These are phyloP conservation scores for Puccinellia tenuiflora DNA, from an alignment of 176 grass and related monocot genomes.

Conservation along the genomic window DNA sequence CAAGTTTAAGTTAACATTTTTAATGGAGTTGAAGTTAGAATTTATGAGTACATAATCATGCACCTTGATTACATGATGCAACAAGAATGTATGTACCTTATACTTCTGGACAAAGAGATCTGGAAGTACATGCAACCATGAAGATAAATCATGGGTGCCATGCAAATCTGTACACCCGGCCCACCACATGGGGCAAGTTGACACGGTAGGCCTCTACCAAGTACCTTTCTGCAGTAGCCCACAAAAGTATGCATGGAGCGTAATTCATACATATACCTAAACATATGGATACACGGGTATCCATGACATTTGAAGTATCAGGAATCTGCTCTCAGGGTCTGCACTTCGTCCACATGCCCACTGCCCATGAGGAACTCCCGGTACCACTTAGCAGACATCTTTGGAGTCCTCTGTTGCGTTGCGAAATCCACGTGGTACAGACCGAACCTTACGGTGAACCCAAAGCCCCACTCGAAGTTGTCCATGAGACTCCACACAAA, in stretches of 20 bases:
- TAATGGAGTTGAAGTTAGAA: too few relatives aligned
- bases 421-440: slow-evolving; percentile 48
- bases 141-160: too few relatives aligned
- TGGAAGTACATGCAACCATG: too few relatives aligned
- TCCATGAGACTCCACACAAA: slow-evolving; percentile 55
- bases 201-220: background rate
- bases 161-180: too few relatives aligned
- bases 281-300: too few relatives aligned
- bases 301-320: background rate
- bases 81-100: too few relatives aligned
- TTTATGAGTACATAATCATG: too few relatives aligned
- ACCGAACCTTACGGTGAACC: slow-evolving; percentile 34
- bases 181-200: too few relatives aligned
- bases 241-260: background rate
- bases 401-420: slow-evolving; percentile 45
- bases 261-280: background rate
- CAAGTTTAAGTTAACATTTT: too few relatives aligned
- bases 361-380: slow-evolving; percentile 29
- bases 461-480: slow-evolving; percentile 57
- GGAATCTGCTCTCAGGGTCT: background rate
- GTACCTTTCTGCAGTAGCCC: background rate
- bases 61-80: too few relatives aligned
- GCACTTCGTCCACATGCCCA: background rate
- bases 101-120: too few relatives aligned
- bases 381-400: slow-evolving; percentile 47